Base-by-base conservation (phyloP, 192 early-diverging fungal genomes). In the Mortierella claussenii region DNA sequence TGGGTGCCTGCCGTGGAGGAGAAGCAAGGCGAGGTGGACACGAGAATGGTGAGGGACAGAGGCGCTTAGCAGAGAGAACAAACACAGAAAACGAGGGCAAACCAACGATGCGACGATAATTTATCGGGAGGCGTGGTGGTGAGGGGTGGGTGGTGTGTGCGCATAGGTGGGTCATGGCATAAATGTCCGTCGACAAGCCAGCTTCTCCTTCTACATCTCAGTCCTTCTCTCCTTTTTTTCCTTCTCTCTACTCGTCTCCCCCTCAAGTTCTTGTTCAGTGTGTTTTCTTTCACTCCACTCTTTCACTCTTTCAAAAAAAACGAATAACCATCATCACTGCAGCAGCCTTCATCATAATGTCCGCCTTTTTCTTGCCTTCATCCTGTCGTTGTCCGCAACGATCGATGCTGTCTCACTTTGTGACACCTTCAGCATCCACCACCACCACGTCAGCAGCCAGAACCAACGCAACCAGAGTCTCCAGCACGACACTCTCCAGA, bases 391-490 rank as follows among this genome's bases (percentile, higher is more conserved):
- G 55, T 26, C 65, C 73, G 2, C 73, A 76, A 34, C 64, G 73
- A 37, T 76, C 73, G 0, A 66, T 76, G 73, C 56, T 76, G 3
- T 66, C 73, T 10, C 65, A 76, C 52, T 67, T 76, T 61, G 59
- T 57, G 47, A 57, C 64, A 56, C 62, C 57, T 18, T 34, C 50
- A 28, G 21, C 59, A 4, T 51, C 53, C 2, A 42, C 52, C 33
- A 34, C 55, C 8, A 45, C 43, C 23, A 26, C 13, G 23, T 36
- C 56, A 17, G 37, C 37, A 28, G 37, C 65, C 26, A 67, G 57
- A n/a, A 59, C 44, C 23, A 62, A 40, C 24, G 40, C 63, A 7
- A 59, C 55, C 33, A 48, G 46, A n/a, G n/a, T n/a, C n/a, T n/a
- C n/a, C n/a, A n/a, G n/a, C n/a, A n/a, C n/a, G n/a, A n/a, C n/a